Conservation (phyloP, 1,139 yeast species). For the Scheffersomyces lignicola region DNA sequence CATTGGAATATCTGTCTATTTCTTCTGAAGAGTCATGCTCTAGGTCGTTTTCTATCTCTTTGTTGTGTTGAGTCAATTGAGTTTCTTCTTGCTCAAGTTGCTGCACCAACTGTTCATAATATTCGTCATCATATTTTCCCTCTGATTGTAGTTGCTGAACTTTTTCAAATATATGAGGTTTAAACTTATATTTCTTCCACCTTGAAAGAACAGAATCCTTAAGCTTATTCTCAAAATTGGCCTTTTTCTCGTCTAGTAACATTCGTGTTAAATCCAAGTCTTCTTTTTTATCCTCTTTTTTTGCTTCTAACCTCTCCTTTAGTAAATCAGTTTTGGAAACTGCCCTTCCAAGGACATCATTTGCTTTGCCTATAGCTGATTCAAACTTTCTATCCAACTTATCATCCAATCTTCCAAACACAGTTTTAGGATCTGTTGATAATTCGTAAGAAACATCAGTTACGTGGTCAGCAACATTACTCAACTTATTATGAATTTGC, state of each 20-base stretch:
- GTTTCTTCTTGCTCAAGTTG: background rate
- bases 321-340: slow-evolving; percentile 15
- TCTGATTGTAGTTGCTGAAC: slow-evolving; percentile 8
- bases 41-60: slow-evolving; percentile 1
- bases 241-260: slow-evolving; percentile 10
- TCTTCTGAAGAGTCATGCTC: slow-evolving; percentile 4
- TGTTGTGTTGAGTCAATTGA: background rate
- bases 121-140: slow-evolving; percentile 5
- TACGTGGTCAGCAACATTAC: slow-evolving; percentile 16
- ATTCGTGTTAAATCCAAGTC: slow-evolving; percentile 6
- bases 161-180: slow-evolving; percentile 14
- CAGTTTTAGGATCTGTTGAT: slow-evolving; percentile 20
- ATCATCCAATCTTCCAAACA: slow-evolving; percentile 21
- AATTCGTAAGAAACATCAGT: slow-evolving; percentile 20
- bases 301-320: slow-evolving; percentile 11
- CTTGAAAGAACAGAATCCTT: slow-evolving; percentile 7
- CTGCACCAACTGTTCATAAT: background rate
- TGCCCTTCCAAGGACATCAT: slow-evolving; percentile 12
- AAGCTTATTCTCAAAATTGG: slow-evolving; percentile 5
- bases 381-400: slow-evolving; percentile 18
- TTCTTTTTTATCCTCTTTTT: slow-evolving; percentile 8
- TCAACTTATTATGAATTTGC: slow-evolving; percentile 22
- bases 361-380: slow-evolving; percentile 12
- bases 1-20: slow-evolving; percentile 6
- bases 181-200: slow-evolving; percentile 10